Percentiles rank a stretch among this genome's conserved stretches.
Evolutionary conservation across 179 eudicot species (phyloP).

Genomic region (Dionaea muscipula): DNA sequence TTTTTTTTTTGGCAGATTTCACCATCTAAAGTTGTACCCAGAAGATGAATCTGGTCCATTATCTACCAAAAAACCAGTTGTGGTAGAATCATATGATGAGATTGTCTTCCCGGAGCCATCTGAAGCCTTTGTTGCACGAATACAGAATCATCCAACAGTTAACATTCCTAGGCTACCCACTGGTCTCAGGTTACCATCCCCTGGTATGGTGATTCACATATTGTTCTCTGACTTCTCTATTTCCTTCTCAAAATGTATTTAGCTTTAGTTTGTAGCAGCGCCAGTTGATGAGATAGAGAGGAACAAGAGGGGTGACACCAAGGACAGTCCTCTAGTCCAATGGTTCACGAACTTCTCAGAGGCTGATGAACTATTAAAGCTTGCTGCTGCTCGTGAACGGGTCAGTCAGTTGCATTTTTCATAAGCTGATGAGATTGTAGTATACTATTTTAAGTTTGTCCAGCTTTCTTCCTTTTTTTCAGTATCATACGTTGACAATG

Average conservation of each 20-base stretch:
- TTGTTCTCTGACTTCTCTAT: slow-evolving; percentile 1
- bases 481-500: no score
- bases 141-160: slow-evolving; percentile 68
- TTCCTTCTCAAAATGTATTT: slow-evolving; percentile 1
- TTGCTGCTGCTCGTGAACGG: slow-evolving; percentile 91
- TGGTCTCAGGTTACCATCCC: slow-evolving; percentile 46
- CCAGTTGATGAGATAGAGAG: slow-evolving; percentile 50
- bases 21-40: slow-evolving; percentile 75
- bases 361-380: slow-evolving; percentile 80
- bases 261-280: slow-evolving; percentile 23
- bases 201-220: slow-evolving; percentile 33
- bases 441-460: no score
- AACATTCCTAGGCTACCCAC: slow-evolving; percentile 60
- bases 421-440: no score
- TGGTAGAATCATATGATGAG: slow-evolving; percentile 75
- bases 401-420: slow-evolving; percentile 12
- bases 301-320: slow-evolving; percentile 63
- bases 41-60: slow-evolving; percentile 75
- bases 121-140: slow-evolving; percentile 56
- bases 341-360: slow-evolving; percentile 78
- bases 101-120: slow-evolving; percentile 65
- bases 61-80: slow-evolving; percentile 76
- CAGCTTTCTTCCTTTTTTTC: no score
- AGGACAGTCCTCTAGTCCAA: slow-evolving; percentile 58
- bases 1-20: slow-evolving; percentile 34